Conservation (phyloP, 2,329 filamentous ascomycete genomes). For the Sporothrix brasiliensis region DNA sequence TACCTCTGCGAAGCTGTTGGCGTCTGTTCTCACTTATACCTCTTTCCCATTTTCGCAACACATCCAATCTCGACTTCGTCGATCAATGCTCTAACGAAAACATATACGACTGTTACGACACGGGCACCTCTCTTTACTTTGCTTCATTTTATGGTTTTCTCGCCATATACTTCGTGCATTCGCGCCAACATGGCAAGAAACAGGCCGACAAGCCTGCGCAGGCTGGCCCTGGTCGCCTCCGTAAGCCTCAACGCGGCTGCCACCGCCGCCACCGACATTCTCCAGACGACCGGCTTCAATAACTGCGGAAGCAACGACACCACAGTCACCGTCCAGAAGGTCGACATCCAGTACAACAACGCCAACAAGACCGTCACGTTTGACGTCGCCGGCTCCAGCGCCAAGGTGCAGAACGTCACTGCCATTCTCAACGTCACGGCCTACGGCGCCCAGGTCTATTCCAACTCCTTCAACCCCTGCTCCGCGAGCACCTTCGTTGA, state of each 20-base stretch:
- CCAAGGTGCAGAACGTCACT: slow-evolving; percentile 74
- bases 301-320: slow-evolving; percentile 62
- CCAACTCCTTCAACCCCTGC: slow-evolving; percentile 82
- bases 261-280: slow-evolving; percentile 68
- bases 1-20: neutral
- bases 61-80: neutral
- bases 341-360: slow-evolving; percentile 80
- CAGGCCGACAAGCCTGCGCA: slow-evolving; percentile 30
- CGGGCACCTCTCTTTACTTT: neutral
- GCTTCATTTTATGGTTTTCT: neutral
- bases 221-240: slow-evolving; percentile 35
- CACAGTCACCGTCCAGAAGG: slow-evolving; percentile 68
- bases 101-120: slow-evolving; percentile 17
- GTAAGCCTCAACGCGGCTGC: slow-evolving; percentile 39
- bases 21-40: neutral
- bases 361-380: slow-evolving; percentile 73
- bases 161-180: neutral
- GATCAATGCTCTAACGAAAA: neutral
- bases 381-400: slow-evolving; percentile 78
- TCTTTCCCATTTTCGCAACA: neutral
- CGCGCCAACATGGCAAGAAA: neutral
- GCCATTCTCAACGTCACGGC: slow-evolving; percentile 76
- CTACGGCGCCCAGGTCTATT: slow-evolving; percentile 81
- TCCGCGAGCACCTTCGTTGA: slow-evolving; percentile 65
- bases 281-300: slow-evolving; percentile 79